These are phyloP conservation scores for Amanita jacksonii DNA, from an alignment of 768 basidiomycete species.

Conservation along the genomic window DNA sequence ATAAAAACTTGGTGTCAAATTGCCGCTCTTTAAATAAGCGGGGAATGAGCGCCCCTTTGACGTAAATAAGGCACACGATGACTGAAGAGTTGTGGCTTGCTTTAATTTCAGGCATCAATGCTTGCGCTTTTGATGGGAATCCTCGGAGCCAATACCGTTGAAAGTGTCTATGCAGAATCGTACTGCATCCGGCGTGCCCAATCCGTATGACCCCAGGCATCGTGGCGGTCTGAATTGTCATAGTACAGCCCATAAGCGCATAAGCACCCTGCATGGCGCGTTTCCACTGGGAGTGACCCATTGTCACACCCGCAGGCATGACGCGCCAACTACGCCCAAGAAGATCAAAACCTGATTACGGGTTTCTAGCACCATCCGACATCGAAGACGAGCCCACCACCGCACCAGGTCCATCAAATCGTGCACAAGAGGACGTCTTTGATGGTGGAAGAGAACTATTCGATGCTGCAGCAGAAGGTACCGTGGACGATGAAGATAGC, in stretches of 20 bases:
- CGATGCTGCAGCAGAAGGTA: neutral
- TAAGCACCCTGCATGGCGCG: neutral
- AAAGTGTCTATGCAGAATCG: no score
- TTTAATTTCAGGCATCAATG: no score
- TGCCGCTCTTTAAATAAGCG: no score
- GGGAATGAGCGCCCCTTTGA: no score
- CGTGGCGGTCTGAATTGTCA: no score
- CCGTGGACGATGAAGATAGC: neutral
- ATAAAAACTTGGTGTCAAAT: no score
- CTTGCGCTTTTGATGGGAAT: no score
- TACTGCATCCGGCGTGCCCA: no score
- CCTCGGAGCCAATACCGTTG: no score
- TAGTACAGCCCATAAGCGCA: conserved; percentile 6
- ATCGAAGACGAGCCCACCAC: neutral
- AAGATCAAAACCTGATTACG: conserved; percentile 8
- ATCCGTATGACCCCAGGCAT: no score
- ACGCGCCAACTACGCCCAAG: conserved; percentile 10
- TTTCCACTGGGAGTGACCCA: neutral
- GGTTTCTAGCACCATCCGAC: neutral
- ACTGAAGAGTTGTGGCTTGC: no score
- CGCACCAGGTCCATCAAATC: neutral
- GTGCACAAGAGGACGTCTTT: neutral
- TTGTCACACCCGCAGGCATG: neutral
- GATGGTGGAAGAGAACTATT: neutral
- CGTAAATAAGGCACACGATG: no score